phyloP scores from a whole-genome alignment of 148 eudicot genomes.

The Fallopia convolvulus region DNA sequence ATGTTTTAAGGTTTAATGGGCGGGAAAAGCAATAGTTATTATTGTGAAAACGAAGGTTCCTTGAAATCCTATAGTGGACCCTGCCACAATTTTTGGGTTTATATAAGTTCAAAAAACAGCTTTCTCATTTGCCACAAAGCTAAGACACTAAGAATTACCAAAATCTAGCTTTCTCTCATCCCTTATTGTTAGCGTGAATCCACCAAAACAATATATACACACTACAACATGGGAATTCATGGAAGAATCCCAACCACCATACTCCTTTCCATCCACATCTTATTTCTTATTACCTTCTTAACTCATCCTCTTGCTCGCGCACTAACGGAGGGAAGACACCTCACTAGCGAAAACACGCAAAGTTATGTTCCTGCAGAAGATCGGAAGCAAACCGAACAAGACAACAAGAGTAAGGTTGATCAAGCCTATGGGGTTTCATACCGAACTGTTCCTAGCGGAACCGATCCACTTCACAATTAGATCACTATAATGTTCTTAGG shows the following conservation, averaged over 20 bases:
- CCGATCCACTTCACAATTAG: constrained; percentile 1
- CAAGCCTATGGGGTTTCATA: not conserved
- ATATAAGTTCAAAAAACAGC: too few species aligned
- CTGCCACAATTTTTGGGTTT: too few species aligned
- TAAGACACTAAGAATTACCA: too few species aligned
- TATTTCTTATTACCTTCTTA: not conserved
- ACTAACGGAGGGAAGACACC: not conserved
- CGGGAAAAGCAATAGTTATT: too few species aligned
- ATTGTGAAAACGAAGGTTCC: too few species aligned
- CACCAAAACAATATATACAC: too few species aligned
- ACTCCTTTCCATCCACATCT: not conserved
- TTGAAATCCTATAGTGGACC: too few species aligned
- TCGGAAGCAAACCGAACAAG: not conserved
- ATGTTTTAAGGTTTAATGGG: too few species aligned
- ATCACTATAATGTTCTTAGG: too few species aligned
- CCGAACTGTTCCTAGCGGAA: not conserved
- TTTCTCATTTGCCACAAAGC: too few species aligned
- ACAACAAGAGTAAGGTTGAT: not conserved
- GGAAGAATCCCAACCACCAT: not conserved
- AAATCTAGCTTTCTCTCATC: too few species aligned
- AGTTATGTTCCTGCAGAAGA: not conserved
- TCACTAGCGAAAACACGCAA: not conserved
- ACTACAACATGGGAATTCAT: not conserved
- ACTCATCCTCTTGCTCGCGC: not conserved
- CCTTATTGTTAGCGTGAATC: too few species aligned